These are phyloP conservation scores for Penicillium lagena DNA, from an alignment of 495 filamentous ascomycete species.

Conservation along the genomic window DNA sequence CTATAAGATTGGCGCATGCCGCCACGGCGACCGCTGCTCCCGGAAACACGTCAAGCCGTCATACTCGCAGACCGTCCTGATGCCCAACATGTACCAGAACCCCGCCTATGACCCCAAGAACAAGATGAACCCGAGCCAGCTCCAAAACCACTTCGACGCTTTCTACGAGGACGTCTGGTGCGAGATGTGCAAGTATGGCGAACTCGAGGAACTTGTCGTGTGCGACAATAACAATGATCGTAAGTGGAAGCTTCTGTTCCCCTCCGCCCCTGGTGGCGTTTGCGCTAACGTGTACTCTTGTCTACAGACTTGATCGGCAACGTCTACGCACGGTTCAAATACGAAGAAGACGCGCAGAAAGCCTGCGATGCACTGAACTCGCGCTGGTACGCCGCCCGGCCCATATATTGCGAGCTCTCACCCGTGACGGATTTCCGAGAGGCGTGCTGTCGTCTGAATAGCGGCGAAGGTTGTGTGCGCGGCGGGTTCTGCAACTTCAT, in stretches of 20 bases:
- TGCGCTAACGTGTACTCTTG: constrained; percentile 11
- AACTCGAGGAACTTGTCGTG: constrained; percentile 83
- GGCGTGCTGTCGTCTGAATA: constrained; percentile 92
- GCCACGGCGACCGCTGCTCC: constrained; percentile 95
- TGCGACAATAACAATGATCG: constrained; percentile 97
- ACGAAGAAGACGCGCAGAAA: constrained; percentile 90
- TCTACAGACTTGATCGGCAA: constrained; percentile 86
- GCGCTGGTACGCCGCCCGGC: constrained; percentile 94
- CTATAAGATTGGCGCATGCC: constrained; percentile 98
- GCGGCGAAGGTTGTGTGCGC: constrained; percentile 89
- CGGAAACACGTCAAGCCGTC: constrained; percentile 99
- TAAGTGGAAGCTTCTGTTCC: constrained; percentile 36
- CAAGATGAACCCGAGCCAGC: constrained; percentile 89
- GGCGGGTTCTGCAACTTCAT: constrained; percentile 99
- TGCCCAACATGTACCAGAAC: constrained; percentile 99
- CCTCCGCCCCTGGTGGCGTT: not conserved
- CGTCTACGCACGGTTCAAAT: constrained; percentile 99
- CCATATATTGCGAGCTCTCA: constrained; percentile 95
- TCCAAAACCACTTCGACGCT: constrained; percentile 98
- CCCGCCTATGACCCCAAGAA: constrained; percentile 94
- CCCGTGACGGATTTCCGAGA: constrained; percentile 98
- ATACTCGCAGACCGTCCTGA: constrained; percentile 93
- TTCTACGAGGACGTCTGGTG: constrained; percentile 99
- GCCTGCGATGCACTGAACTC: constrained; percentile 92
- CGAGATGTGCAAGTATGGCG: constrained; percentile 94